These are phyloP conservation scores for Dioszegia crocea DNA, from an alignment of 768 basidiomycete genomes.

Conservation along the genomic window DNA sequence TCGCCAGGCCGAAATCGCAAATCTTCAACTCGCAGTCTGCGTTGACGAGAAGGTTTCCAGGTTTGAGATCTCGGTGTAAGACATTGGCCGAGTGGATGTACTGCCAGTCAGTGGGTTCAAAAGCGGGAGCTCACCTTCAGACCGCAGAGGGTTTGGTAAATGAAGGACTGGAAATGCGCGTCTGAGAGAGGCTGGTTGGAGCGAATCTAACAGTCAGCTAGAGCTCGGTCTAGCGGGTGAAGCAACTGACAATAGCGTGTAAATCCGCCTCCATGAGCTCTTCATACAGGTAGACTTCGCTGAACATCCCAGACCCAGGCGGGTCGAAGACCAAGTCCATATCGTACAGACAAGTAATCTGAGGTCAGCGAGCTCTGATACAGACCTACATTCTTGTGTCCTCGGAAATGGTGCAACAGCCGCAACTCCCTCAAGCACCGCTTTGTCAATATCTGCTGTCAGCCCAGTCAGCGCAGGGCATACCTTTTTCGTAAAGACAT, in stretches of 20 bases:
- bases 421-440: conserved; percentile 88
- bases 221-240: not conserved
- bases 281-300: conserved; percentile 88
- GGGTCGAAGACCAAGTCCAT: conserved; percentile 96
- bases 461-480: conserved; percentile 13
- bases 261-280: conserved; percentile 99
- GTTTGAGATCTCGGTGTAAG: conserved; percentile 92
- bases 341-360: conserved; percentile 72
- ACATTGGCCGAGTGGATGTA: conserved; percentile 98
- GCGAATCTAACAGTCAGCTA: conserved; percentile 48
- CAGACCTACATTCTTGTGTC: conserved; percentile 86
- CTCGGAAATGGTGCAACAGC: conserved; percentile 92
- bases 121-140: conserved; percentile 62
- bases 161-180: conserved; percentile 66
- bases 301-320: conserved; percentile 70
- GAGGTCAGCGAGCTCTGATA: not conserved
- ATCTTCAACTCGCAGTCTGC: conserved; percentile 80
- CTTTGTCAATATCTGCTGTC: conserved; percentile 73
- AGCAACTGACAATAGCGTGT: conserved; percentile 78
- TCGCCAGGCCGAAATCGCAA: conserved; percentile 95
- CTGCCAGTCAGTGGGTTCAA: conserved; percentile 14
- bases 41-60: conserved; percentile 87
- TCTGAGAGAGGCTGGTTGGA: conserved; percentile 54
- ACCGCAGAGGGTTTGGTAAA: conserved; percentile 97
- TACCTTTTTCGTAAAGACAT: conserved; percentile 50